phyloP scores from a whole-genome alignment of 2,329 filamentous ascomycete species.

The Kalaharituber pfeilii region DNA sequence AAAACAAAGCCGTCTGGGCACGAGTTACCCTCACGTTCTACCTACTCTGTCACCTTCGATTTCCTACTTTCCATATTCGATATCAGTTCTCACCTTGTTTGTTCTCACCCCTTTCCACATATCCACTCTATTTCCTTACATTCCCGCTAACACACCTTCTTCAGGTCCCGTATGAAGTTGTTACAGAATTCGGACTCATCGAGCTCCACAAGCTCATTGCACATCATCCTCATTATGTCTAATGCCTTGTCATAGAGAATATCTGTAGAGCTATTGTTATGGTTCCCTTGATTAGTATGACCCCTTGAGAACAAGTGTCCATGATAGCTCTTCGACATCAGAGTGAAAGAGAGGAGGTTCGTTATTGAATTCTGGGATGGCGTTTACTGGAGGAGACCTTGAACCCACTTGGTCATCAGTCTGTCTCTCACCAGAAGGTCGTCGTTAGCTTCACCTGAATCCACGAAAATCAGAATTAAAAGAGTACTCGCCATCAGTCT shows the following conservation, averaged over 20 bases:
- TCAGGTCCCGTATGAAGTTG: slow-evolving; percentile 50
- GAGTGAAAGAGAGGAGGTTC: slow-evolving; percentile 41
- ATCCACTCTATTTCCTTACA: slow-evolving; percentile 61
- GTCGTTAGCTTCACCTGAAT: slow-evolving; percentile 6
- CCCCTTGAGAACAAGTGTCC: slow-evolving; percentile 41
- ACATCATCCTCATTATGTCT: slow-evolving; percentile 60
- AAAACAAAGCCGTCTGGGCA: no score
- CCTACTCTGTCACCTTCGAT: slow-evolving; percentile 51
- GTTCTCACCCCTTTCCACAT: slow-evolving; percentile 63
- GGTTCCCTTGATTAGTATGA: slow-evolving; percentile 47
- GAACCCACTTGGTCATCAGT: slow-evolving; percentile 12
- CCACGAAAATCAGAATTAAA: neutral
- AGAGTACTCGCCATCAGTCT: slow-evolving; percentile 48
- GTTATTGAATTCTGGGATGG: slow-evolving; percentile 84
- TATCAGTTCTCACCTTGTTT: slow-evolving; percentile 54
- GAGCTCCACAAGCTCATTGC: slow-evolving; percentile 55
- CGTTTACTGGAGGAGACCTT: slow-evolving; percentile 51
- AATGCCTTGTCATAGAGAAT: slow-evolving; percentile 54
- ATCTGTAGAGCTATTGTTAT: slow-evolving; percentile 60
- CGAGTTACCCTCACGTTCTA: slow-evolving; percentile 55
- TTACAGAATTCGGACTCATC: slow-evolving; percentile 69
- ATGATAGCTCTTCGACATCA: slow-evolving; percentile 48
- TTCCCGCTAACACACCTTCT: slow-evolving; percentile 51
- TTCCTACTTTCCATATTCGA: slow-evolving; percentile 43
- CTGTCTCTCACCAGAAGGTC: neutral